Evolutionary conservation across 176 grass and related monocot species (phyloP), one percentile per base, ranked within the genome.

Genomic region (Phyllostachys edulis): DNA sequence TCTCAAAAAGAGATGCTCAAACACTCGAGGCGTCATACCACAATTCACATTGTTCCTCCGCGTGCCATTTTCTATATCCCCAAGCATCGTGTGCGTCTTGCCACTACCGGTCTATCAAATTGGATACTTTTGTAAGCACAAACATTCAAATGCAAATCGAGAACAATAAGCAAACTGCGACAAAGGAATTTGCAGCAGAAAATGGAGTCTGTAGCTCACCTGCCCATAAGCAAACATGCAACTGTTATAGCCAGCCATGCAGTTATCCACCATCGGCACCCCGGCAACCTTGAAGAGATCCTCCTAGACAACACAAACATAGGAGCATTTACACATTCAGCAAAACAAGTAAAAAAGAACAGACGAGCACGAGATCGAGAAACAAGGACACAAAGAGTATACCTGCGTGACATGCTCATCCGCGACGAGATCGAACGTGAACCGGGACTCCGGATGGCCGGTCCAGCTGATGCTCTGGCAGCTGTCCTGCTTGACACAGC

Each of bases 221-320:
- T 99, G 96, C 44, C 93, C 96, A 44, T 99, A 99, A 20, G 96
- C 96, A 88, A 99, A 96, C 85, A 96, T 99, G 85, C 96, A 99
- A 51, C 93, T 96, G 85, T 99, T 99, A 64, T 99, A 99, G 8
- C 96, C 96, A 32, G 74, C 84, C 78, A 99, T 92, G 75, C 96
- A 99, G 61, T 94, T 99, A 17, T 99, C 96, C 71, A 99, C 96
- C 96, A 99, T 99, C 24, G 93, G 89, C 67, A 99, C 87, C 34
- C 96, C 96, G 20, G 96, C 93, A 16, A 99, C 93, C 77, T 96
- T 94, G 55, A 99, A 99, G 49, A 99, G 75, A 16, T 93, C 86
- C 68, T 99, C 96, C 93, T 99, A 57, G 40, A 82, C n/a, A 73
- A 23, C 57, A 71, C 79, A 10, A 17, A 59, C 18, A 41, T 5